Evolutionary conservation across 495 filamentous ascomycete species (phyloP).

Genomic region (Amorphotheca resinae): DNA sequence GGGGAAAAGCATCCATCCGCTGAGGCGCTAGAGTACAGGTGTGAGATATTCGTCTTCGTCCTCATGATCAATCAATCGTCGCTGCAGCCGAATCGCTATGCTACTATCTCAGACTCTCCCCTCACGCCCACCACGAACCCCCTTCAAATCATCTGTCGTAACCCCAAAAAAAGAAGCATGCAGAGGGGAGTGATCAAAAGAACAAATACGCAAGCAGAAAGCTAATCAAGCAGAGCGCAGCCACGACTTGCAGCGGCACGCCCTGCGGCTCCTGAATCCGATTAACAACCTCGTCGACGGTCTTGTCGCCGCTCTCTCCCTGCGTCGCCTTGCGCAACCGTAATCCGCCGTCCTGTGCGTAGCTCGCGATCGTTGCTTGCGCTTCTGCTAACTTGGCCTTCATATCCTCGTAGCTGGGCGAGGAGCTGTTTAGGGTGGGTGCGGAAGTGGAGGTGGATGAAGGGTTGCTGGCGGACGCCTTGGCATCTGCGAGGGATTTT

Average conservation of each 20-base stretch:
- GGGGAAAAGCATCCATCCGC: slow-evolving; percentile 1
- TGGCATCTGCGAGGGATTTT: slow-evolving; percentile 4
- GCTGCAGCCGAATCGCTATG: neutral
- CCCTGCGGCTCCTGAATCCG: slow-evolving; percentile 33
- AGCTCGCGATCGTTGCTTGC: slow-evolving; percentile 54
- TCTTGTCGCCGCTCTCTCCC: slow-evolving; percentile 31
- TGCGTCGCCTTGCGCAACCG: slow-evolving; percentile 52
- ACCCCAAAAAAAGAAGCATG: neutral
- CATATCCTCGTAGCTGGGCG: slow-evolving; percentile 38
- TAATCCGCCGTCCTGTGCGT: slow-evolving; percentile 61
- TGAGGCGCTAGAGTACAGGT: slow-evolving; percentile 11
- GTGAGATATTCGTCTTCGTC: slow-evolving; percentile 5
- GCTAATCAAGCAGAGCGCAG: slow-evolving; percentile 70
- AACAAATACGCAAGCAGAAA: slow-evolving; percentile 92
- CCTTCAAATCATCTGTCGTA: neutral
- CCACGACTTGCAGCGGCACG: slow-evolving; percentile 77
- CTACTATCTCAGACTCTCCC: neutral
- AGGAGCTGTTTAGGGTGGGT: slow-evolving; percentile 1
- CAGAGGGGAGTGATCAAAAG: slow-evolving; percentile 44
- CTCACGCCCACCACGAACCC: neutral
- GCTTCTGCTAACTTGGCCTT: slow-evolving; percentile 64
- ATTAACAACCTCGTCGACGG: slow-evolving; percentile 38
- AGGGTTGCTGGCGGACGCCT: neutral
- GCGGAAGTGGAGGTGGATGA: slow-evolving; percentile 2
- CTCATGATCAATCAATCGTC: neutral